Evolutionary conservation across 2,329 filamentous ascomycete genomes (phyloP).

Genomic region (Pseudogymnoascus sp.): DNA sequence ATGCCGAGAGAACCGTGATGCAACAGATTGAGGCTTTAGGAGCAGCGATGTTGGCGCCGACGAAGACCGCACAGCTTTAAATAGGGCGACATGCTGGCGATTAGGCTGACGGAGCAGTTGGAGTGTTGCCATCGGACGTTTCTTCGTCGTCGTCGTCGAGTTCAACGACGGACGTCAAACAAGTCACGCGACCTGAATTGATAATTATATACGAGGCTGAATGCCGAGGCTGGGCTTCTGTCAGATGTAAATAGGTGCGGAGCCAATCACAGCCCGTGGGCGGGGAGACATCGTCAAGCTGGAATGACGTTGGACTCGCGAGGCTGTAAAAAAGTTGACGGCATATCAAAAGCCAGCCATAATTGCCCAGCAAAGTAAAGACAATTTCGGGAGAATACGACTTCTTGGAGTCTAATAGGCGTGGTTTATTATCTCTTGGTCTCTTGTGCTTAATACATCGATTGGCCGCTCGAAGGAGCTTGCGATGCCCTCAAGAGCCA

Average conservation of each 20-base stretch:
- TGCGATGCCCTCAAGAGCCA: not conserved
- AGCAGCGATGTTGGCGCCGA: not conserved
- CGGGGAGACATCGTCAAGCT: not conserved
- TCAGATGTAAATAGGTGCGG: not conserved
- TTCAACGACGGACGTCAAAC: not conserved
- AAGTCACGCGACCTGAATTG: conserved; percentile 6
- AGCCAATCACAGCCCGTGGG: not conserved
- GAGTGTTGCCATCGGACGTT: conserved; percentile 4
- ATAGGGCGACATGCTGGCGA: not conserved
- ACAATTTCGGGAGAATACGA: not conserved
- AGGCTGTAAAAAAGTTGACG: conserved; percentile 5
- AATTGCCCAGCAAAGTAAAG: not conserved
- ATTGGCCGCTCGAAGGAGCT: not conserved
- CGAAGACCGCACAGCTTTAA: not conserved
- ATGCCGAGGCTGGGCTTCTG: not conserved
- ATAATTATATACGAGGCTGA: conserved; percentile 8
- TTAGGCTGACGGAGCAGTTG: conserved; percentile 9
- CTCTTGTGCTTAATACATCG: not conserved
- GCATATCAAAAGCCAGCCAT: not conserved
- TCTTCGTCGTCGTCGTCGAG: conserved; percentile 6
- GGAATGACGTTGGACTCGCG: not conserved
- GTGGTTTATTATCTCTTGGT: not conserved
- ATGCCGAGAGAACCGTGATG: not conserved
- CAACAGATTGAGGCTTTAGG: not conserved
- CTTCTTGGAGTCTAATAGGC: not conserved